Base-by-base conservation (phyloP, 1,139 yeast genomes). In the Sugiyamaella xylanicola region DNA sequence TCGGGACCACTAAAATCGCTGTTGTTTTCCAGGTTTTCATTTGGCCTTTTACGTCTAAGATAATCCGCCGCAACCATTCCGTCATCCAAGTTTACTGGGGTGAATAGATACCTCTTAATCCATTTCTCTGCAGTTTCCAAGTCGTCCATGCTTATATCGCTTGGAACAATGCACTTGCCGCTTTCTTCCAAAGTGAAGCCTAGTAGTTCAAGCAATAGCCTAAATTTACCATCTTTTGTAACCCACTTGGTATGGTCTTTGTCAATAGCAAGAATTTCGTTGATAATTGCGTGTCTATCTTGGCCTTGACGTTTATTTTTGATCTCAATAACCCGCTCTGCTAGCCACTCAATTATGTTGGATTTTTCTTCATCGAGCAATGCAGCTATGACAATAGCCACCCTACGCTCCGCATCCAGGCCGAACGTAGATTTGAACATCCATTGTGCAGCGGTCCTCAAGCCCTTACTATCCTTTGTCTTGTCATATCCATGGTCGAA, bases 401-500 rank as follows among this genome's bases (percentile, higher is more conserved):
- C 60, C 39, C 63, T 64, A 40, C 66, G 63, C 42, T 72, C 74
- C 2, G 54, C 52, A 2, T 65, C 55, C 2, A 68, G 56, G 15
- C 62, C 64, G 15, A 54, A 59, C 4, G 59, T 57, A 1, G 64
- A 62, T 7, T 66, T 65, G 49, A 68, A 67, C 37, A 61, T 69
- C 65, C 63, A 59, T 35, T 49, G 56, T 4, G 61, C 59, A n/a
- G 52, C 57, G 15, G 59, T 55, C 22, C 59, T 46, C 20, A 48
- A 20, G 7, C 54, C 46, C 49, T 55, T 59, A 17, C 48, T 52
- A 29, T 49, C 53, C 46, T 59, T 59, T 41, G 60, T 63, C 40
- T 78, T 67, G 51, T 85, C 88, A 37, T 92, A 89, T 20, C 83
- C 82, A 56, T 74, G 72, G 54, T 80, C 75, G 54, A 74, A 77